Evolutionary conservation across 73 alveolate species (phyloP).

Genomic region (Diophrys sp.): DNA sequence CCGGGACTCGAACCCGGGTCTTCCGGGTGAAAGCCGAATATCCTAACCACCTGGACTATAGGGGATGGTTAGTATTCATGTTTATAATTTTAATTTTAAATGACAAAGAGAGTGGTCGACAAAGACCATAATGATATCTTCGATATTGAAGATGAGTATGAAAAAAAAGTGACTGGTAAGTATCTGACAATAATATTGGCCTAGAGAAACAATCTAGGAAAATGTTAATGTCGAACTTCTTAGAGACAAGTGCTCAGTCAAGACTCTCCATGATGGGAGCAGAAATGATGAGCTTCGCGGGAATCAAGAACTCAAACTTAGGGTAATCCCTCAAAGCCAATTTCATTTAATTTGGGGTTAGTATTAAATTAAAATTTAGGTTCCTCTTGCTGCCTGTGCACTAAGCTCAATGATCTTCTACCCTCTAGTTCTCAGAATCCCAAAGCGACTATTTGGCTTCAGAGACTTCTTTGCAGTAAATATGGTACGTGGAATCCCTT

Average conservation of each 20-base stretch:
- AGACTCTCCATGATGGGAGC: neutral
- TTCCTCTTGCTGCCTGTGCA: neutral
- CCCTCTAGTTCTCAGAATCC: neutral
- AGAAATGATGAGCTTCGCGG: neutral
- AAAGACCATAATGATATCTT: too few species aligned
- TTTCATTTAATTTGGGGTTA: neutral
- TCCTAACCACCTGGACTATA: too few species aligned
- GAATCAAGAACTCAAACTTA: neutral
- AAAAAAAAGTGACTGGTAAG: too few species aligned
- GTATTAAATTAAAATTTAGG: neutral
- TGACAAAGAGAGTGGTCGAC: too few species aligned
- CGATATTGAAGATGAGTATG: too few species aligned
- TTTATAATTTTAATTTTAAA: too few species aligned
- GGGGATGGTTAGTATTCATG: too few species aligned
- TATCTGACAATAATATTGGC: too few species aligned
- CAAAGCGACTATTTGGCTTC: neutral
- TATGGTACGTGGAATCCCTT: neutral
- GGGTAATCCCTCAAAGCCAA: conserved; percentile 7
- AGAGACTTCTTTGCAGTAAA: neutral
- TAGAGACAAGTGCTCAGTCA: conserved; percentile 18
- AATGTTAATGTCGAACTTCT: too few species aligned
- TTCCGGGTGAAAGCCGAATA: too few species aligned
- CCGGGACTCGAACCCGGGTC: too few species aligned
- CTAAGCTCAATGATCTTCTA: neutral
- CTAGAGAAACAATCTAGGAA: too few species aligned